A percentile compares a stretch with the other conserved stretches of the same genome.
These are phyloP conservation scores for Tolypocladium paradoxum DNA, from an alignment of 2,329 filamentous ascomycete species.

Conservation along the genomic window DNA sequence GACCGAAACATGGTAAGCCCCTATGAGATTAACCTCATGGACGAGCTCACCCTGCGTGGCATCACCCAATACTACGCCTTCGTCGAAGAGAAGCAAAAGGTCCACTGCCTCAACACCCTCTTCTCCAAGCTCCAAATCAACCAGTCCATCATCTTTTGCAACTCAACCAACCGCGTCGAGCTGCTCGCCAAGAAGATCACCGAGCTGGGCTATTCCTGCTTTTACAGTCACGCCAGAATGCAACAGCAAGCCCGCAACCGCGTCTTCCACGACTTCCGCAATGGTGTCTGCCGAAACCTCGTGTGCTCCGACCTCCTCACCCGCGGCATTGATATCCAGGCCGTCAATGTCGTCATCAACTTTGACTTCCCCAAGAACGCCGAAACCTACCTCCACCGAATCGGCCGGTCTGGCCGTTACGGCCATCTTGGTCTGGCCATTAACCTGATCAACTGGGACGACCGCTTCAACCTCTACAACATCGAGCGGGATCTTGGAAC, in stretches of 20 bases:
- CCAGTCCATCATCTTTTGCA: constrained; percentile 99
- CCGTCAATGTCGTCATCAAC: constrained; percentile 99
- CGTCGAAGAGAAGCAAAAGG: constrained; percentile 98
- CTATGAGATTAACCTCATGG: constrained; percentile 99
- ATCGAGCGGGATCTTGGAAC: constrained; percentile 96
- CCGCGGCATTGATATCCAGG: constrained; percentile 98
- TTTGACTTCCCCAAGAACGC: constrained; percentile 99
- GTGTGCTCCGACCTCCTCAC: constrained; percentile 97
- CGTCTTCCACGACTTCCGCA: constrained; percentile 98
- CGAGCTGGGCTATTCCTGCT: constrained; percentile 96
- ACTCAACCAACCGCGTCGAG: constrained; percentile 97
- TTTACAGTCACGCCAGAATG: constrained; percentile 99
- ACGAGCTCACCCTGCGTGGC: constrained; percentile 92
- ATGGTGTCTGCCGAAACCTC: constrained; percentile 93
- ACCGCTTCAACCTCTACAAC: constrained; percentile 96
- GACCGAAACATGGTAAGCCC: constrained; percentile 96
- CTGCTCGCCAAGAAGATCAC: constrained; percentile 98
- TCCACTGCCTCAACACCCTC: constrained; percentile 95
- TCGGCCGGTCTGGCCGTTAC: constrained; percentile 93
- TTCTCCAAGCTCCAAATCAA: constrained; percentile 99
- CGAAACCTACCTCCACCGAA: constrained; percentile 96
- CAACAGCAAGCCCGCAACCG: constrained; percentile 93
- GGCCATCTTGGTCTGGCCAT: constrained; percentile 96
- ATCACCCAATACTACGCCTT: constrained; percentile 99
- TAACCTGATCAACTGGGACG: constrained; percentile 99